Conservation (phyloP, 768 basidiomycete genomes). For the Macrolepiota dolichaula region DNA sequence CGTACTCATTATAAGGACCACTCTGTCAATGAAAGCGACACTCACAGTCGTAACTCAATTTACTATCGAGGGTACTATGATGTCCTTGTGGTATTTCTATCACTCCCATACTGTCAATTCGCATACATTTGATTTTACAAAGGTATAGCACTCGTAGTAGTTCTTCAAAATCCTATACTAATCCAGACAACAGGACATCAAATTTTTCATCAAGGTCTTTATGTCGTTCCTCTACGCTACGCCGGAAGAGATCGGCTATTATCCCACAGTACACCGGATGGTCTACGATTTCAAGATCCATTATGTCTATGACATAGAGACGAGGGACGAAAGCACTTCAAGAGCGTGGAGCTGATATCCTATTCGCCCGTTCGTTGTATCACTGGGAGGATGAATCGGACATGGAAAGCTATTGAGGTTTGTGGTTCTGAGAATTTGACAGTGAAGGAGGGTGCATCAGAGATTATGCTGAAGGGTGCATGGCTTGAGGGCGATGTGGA, state of each 20-base stretch:
- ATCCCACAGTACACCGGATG: background rate
- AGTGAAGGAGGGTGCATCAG: background rate
- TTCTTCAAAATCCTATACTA: too few relatives aligned
- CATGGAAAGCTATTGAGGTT: conserved; percentile 14
- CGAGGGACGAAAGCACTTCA: background rate
- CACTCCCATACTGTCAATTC: background rate
- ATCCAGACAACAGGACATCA: too few relatives aligned
- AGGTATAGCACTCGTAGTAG: too few relatives aligned
- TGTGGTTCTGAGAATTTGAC: background rate
- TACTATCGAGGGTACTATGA: background rate
- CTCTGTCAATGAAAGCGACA: too few relatives aligned
- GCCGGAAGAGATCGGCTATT: too few relatives aligned
- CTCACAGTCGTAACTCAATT: too few relatives aligned
- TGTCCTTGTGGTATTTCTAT: conserved; percentile 12
- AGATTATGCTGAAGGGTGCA: conserved; percentile 16
- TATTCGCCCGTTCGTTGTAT: conserved; percentile 1
- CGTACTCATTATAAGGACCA: too few relatives aligned
- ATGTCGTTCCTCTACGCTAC: too few relatives aligned
- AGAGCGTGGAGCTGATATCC: background rate
- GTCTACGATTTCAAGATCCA: background rate
- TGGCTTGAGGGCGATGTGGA: conserved; percentile 14
- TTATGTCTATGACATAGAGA: background rate
- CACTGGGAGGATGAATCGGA: conserved; percentile 10
- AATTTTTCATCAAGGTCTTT: too few relatives aligned
- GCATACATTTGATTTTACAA: too few relatives aligned